phyloP scores from a whole-genome alignment of 352 stramenopile species.

The Aphanomyces astaci region DNA sequence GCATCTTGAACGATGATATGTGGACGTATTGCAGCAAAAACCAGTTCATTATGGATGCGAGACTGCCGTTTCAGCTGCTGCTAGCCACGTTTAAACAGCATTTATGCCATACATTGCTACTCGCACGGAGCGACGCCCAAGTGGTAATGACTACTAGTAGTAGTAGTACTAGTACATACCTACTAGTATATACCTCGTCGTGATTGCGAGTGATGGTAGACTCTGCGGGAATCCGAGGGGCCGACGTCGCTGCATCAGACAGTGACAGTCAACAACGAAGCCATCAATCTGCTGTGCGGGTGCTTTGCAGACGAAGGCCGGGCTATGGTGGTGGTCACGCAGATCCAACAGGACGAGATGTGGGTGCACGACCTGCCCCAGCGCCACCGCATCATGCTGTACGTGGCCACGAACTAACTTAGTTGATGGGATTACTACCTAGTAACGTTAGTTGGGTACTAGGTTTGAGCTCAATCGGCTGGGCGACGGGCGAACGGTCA shows the following conservation, averaged over 20 bases:
- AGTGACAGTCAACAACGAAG: background rate
- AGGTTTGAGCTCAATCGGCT: too few species aligned
- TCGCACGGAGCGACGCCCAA: too few species aligned
- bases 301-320: background rate
- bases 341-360: background rate
- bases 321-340: background rate
- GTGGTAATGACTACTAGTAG: too few species aligned
- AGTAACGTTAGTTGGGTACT: too few species aligned
- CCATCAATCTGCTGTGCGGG: background rate
- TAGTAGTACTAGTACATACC: too few species aligned
- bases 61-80: too few species aligned
- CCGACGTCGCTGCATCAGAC: background rate
- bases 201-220: background rate
- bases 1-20: background rate
- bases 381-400: background rate
- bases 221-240: background rate
- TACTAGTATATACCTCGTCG: too few species aligned
- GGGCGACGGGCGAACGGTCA: too few species aligned
- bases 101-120: too few species aligned
- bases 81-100: too few species aligned
- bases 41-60: too few species aligned
- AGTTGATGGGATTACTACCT: background rate
- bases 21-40: too few species aligned
- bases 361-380: background rate
- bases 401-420: background rate